These are phyloP conservation scores for Eucalyptus microcorys DNA, from an alignment of 345 rosid genomes.

Conservation along the genomic window DNA sequence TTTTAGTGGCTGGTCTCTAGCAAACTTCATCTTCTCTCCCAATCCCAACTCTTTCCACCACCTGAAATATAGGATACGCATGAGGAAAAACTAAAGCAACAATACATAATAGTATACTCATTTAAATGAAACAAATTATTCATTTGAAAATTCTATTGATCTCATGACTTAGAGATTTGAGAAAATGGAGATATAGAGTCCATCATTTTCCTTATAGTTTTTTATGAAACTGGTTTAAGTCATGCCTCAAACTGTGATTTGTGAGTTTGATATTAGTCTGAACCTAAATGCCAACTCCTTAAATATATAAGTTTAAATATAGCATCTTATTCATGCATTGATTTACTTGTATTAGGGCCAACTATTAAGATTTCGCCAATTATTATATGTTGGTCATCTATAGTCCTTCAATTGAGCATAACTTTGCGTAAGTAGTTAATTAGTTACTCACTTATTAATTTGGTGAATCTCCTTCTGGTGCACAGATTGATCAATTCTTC, in stretches of 20 bases:
- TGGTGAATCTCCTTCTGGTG: background rate
- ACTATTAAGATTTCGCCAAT: fast-evolving
- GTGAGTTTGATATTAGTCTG: background rate
- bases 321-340: background rate
- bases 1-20: conserved; percentile 41
- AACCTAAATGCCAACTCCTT: background rate
- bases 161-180: background rate
- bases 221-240: background rate
- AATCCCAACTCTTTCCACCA: conserved; percentile 56
- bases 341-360: background rate
- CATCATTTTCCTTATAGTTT: background rate
- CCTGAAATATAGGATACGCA: background rate
- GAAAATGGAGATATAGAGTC: background rate
- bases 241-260: background rate
- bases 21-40: conserved; percentile 21
- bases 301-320: background rate
- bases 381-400: background rate
- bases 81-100: background rate
- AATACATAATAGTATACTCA: background rate
- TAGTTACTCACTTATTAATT: background rate
- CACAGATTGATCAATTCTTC: background rate
- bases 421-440: background rate
- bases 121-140: background rate
- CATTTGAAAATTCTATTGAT: background rate
- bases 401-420: background rate